Evolutionary conservation across 2,329 filamentous ascomycete species (phyloP), one percentile per base, ranked within the genome.

Genomic region (Monosporascus ibericus): DNA sequence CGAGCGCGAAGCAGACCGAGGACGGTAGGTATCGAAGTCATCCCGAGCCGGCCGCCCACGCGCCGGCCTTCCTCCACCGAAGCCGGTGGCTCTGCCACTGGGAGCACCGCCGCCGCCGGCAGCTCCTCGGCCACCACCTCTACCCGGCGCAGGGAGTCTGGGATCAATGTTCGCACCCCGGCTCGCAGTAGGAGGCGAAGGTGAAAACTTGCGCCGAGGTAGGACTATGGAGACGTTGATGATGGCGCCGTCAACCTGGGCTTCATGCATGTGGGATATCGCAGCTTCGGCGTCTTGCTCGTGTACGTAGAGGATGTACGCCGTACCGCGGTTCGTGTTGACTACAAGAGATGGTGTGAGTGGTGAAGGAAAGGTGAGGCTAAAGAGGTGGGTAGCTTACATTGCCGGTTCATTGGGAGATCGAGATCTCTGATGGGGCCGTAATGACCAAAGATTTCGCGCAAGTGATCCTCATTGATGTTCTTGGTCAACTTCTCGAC

Each of bases 221-320:
- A 95, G 77, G 25, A 96, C 90, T 59, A 96, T 94, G 44, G 89
- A 94, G 48, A 96, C 92, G 64, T 87, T 87, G 64, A 96, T 85
- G 39, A 84, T 78, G 22, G 86, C 83, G 49, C 91, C 91, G 69
- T 96, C 92, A 27, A 96, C 74, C 65, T 95, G 89, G n/a, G 89
- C 90, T 73, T 99, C 94, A 70, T 99, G 94, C 94, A 99, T 97
- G 68, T 95, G 89, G 18, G 92, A 84, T 61, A 96, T 95, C 27
- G 94, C 94, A 15, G 84, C 78, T 71, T 96, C 90, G 24, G 94
- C 92, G 58, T 92, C 87, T 48, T 81, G 77, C 58, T 91, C 82
- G 59, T 87, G 79, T 50, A 84, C 76, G 71, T 87, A 99, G 42
- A 96, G 78, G 57, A 97, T 91, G 69, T 96, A 97, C 34, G 92